Percentiles rank a stretch among this genome's conserved stretches.
These are phyloP conservation scores for Phaeosphaeria sp. DNA, from an alignment of 2,329 filamentous ascomycete species.

Conservation along the genomic window DNA sequence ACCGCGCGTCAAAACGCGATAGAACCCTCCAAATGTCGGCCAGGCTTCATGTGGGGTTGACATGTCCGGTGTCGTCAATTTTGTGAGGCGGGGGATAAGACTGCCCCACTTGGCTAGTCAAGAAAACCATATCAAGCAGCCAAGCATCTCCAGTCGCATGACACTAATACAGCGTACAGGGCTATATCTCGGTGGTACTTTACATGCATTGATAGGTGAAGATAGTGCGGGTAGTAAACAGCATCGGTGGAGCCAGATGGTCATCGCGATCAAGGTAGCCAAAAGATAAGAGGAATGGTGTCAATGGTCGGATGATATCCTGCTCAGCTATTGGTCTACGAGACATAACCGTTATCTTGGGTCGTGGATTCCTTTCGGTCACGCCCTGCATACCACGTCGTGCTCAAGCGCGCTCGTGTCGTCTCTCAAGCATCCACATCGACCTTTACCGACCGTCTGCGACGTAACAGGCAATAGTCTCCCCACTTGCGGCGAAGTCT, in stretches of 20 bases:
- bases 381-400: too few relatives aligned
- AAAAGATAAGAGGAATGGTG: not conserved
- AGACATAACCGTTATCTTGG: too few relatives aligned
- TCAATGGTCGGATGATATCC: too few relatives aligned
- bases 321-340: too few relatives aligned
- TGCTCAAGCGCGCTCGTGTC: not conserved
- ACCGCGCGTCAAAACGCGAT: slow-evolving; percentile 14
- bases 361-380: too few relatives aligned
- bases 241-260: too few relatives aligned
- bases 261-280: not conserved
- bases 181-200: not conserved
- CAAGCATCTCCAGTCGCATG: slow-evolving; percentile 4
- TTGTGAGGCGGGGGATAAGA: slow-evolving; percentile 19
- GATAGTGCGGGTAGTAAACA: too few relatives aligned
- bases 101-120: slow-evolving; percentile 31
- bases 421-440: not conserved
- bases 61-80: slow-evolving; percentile 18
- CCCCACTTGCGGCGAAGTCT: slow-evolving; percentile 81
- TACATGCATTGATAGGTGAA: not conserved
- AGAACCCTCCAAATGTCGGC: slow-evolving; percentile 7
- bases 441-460: slow-evolving; percentile 31
- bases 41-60: slow-evolving; percentile 21
- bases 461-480: slow-evolving; percentile 80
- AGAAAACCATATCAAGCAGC: slow-evolving; percentile 10
- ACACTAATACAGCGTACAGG: not conserved